Percentiles rank a stretch among this genome's conserved stretches.
phyloP scores from a whole-genome alignment of 2,329 filamentous ascomycete species.

The Sphaerulina musiva region DNA sequence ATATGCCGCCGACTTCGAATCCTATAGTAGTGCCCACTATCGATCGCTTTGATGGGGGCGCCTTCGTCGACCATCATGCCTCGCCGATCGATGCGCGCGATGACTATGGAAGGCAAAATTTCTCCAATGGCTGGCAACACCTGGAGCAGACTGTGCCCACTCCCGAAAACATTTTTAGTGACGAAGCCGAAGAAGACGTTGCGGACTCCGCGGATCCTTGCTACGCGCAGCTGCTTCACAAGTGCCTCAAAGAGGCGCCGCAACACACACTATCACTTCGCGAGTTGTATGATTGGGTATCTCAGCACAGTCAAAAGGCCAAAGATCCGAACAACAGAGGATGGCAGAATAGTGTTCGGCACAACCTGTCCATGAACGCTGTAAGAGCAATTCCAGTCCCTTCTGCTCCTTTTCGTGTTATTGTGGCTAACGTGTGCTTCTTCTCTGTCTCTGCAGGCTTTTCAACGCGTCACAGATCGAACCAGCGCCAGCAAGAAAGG shows the following conservation, averaged over 20 bases:
- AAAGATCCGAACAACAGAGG: constrained; percentile 53
- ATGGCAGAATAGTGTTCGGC: constrained; percentile 93
- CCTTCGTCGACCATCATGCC: constrained; percentile 9
- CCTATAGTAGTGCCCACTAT: constrained; percentile 9
- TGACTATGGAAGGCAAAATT: constrained; percentile 4
- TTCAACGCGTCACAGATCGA: constrained; percentile 46
- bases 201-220: constrained; percentile 22
- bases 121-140: background rate
- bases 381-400: constrained; percentile 48
- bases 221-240: constrained; percentile 76
- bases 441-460: constrained; percentile 40
- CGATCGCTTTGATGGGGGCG: constrained; percentile 6
- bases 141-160: constrained; percentile 8
- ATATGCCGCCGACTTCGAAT: constrained; percentile 21
- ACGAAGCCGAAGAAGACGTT: constrained; percentile 16
- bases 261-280: constrained; percentile 68
- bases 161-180: constrained; percentile 14
- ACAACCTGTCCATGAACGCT: constrained; percentile 92
- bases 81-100: constrained; percentile 6
- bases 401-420: background rate
- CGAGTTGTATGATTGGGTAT: constrained; percentile 88
- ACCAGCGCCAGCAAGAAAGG: constrained; percentile 55
- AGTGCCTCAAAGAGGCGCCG: constrained; percentile 62
- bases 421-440: too few relatives aligned
- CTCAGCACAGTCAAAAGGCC: constrained; percentile 70